phyloP scores from a whole-genome alignment of 495 filamentous ascomycete genomes.

The Xylaria castorea region DNA sequence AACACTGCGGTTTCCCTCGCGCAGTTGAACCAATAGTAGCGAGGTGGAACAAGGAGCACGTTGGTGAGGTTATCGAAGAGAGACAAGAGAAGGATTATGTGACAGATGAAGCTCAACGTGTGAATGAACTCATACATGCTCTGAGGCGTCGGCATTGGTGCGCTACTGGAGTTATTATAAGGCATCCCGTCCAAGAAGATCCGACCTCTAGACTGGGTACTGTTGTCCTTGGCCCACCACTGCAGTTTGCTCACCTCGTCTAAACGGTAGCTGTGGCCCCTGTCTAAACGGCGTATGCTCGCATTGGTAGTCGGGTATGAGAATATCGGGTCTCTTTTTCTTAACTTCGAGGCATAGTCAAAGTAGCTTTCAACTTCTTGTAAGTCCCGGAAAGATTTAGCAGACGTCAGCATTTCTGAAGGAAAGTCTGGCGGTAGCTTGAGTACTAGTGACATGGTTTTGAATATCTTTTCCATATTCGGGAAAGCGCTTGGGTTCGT shows the following conservation, averaged over 20 bases:
- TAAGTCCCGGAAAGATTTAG: not conserved
- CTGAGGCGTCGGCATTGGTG: not conserved
- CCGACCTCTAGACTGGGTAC: not conserved
- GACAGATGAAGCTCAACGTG: not conserved
- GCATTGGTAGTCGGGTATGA: not conserved
- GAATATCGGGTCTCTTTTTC: not conserved
- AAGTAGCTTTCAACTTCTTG: not conserved
- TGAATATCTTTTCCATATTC: not conserved
- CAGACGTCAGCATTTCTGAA: not conserved
- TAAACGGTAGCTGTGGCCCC: too few relatives aligned
- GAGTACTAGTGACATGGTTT: not conserved
- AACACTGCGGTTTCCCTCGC: not conserved
- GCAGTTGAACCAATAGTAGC: not conserved
- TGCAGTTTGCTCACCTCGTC: not conserved
- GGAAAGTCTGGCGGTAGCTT: not conserved
- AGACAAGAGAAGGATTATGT: not conserved
- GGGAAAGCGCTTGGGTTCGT: not conserved
- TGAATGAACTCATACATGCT: not conserved
- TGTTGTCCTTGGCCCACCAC: not conserved
- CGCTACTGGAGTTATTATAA: not conserved
- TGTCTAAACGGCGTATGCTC: too few relatives aligned
- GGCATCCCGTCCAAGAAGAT: not conserved
- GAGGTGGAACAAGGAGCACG: constrained; percentile 1
- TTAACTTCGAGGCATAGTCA: not conserved
- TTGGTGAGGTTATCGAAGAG: not conserved